Base-by-base conservation (phyloP, 2,329 filamentous ascomycete species). In the Diaporthe aspalathi region DNA sequence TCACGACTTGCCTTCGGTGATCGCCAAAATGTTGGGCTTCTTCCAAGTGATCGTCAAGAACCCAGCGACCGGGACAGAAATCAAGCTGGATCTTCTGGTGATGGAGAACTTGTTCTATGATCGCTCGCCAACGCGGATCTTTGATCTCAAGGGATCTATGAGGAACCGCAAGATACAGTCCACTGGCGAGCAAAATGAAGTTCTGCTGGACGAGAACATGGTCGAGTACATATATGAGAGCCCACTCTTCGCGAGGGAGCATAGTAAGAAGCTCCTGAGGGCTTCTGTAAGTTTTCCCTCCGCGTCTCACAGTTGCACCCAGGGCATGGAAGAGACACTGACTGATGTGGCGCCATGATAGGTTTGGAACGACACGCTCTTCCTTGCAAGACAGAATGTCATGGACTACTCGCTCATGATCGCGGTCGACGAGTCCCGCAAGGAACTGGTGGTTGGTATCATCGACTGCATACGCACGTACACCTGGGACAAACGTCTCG, bases 381-480 rank as follows among this genome's bases (percentile, higher is more conserved):
- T 98, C 84, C 84, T 99, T 67, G 94, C 93, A 60, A 91, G 94
- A 49, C 95, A 98, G 79, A 96, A 98, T 77, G 96, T 99, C 68
- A 99, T 99, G 96, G 96, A 99, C 82, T 99, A 99, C 83, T 96
- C 93, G 29, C 88, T 99, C 54, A 99, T 99, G 96, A 95, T 98
- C 68, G 97, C 95, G 0, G 97, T 99, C 54, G 95, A 99, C 77
- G 96, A 98, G 80, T 87, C 88, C 47, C 89, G 91, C 74, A 95
- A 95, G 77, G 95, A 99, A 82, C 89, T 99, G 17, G 94, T 98
- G 17, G 95, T 99, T 2, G 96, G 96, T 5, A 98, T 99, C 77
- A 98, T 99, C 74, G 95, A 99, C 80, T 98, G 96, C 80, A 98
- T 99, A 75, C 91, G 96, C 69, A 99, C 96, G 0, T 99, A 98